Evolutionary conservation across 352 stramenopile species (phyloP).

Genomic region (Pythium brassicae): DNA sequence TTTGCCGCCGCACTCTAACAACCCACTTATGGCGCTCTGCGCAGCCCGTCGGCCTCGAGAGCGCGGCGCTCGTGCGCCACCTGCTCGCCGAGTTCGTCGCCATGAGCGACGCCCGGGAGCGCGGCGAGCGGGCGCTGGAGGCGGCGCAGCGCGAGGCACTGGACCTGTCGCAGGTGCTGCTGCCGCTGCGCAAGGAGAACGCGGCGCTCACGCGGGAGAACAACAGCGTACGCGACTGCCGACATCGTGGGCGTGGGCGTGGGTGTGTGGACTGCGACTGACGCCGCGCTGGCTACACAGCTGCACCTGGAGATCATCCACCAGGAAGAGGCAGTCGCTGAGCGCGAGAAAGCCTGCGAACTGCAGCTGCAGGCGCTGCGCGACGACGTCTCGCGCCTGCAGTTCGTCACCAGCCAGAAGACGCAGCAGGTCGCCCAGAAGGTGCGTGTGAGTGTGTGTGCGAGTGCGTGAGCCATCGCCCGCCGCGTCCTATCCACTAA

Average conservation of each 20-base stretch:
- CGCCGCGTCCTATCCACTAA: not conserved
- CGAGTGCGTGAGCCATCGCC: not conserved
- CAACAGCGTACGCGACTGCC: slow-evolving; percentile 47
- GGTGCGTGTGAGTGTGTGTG: slow-evolving; percentile 21
- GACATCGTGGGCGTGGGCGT: not conserved
- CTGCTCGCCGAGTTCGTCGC: slow-evolving; percentile 53
- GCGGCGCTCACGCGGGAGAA: slow-evolving; percentile 67
- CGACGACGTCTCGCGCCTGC: slow-evolving; percentile 69
- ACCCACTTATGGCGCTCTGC: not conserved
- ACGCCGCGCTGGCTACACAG: slow-evolving; percentile 14
- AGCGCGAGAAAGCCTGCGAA: slow-evolving; percentile 61
- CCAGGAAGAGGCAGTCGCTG: slow-evolving; percentile 66
- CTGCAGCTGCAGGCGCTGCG: slow-evolving; percentile 59
- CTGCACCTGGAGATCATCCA: slow-evolving; percentile 79
- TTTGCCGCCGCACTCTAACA: not conserved
- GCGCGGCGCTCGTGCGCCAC: slow-evolving; percentile 44
- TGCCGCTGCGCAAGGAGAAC: slow-evolving; percentile 77
- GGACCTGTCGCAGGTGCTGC: slow-evolving; percentile 60
- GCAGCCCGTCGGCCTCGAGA: slow-evolving; percentile 58
- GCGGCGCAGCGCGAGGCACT: slow-evolving; percentile 53
- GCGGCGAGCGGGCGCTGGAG: slow-evolving; percentile 40
- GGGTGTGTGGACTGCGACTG: not conserved
- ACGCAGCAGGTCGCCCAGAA: slow-evolving; percentile 51
- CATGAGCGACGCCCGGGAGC: slow-evolving; percentile 23
- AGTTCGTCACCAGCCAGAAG: slow-evolving; percentile 62